Evolutionary conservation across 306 rosid genomes (phyloP), one percentile per base, ranked within the genome.

Genomic region (Glycyrrhiza uralensis): DNA sequence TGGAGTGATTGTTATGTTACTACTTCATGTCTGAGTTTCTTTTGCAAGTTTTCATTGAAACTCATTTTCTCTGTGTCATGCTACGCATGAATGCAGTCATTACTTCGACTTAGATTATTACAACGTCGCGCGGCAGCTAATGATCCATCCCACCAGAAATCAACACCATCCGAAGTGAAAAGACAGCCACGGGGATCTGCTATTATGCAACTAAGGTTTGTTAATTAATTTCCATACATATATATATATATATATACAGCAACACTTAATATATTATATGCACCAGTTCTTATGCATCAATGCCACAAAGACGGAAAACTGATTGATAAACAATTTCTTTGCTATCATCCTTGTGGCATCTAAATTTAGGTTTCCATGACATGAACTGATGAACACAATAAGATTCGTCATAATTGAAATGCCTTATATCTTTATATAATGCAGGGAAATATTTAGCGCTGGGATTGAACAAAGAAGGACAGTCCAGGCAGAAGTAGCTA

Each of bases 171-270:
- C 56, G 76, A 78, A 73, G 72, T 59, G 57, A 77, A 19, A 71
- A 87, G 55, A 51, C 75, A 67, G 3, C 49, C 72, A 26, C 89
- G 82, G 20, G 85, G 84, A 57, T 87, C 91, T 33, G n/a, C 78
- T 41, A 83, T 94, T 68, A 78, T 77, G 89, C 91, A 85, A 54
- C 79, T 89, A 51, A 89, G 98, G 98, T 93, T 83, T 59, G 23
- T 5, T 39, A 1, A 12, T 5, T 39, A 1, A 12, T 26, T 47
- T 69, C 28, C 8, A 13, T 7, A 58, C 17, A 35, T n/a, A n/a
- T n/a, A n/a, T n/a, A n/a, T n/a, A 42, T 32, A 45, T 3, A 6
- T 38, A 36, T 10, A 4, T 0, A 13, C 13, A 39, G 41, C 41
- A 35, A 0, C 12, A 35, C 7, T 4, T 35, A 35, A 7, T 2